phyloP scores from a whole-genome alignment of 1,284 basidiomycete species.

The Ceratobasidium sp. region DNA sequence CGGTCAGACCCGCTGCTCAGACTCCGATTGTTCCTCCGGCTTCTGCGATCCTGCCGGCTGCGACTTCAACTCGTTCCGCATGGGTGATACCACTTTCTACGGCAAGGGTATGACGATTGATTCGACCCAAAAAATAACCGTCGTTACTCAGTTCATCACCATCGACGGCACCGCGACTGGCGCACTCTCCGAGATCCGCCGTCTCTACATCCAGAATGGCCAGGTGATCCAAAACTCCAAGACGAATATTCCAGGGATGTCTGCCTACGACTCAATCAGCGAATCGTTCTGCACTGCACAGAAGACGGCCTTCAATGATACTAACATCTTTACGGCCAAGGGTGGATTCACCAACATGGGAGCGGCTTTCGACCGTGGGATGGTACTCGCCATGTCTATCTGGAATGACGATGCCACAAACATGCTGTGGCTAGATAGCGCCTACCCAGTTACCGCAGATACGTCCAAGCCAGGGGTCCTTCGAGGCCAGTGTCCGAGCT shows the following conservation, averaged over 20 bases:
- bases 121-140: conserved; percentile 64
- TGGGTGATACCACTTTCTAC: conserved; percentile 65
- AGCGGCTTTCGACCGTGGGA: conserved; percentile 61
- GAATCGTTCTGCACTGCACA: conserved; percentile 60
- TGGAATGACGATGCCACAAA: too few species aligned
- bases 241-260: conserved; percentile 45
- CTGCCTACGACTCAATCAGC: conserved; percentile 57
- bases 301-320: conserved; percentile 62
- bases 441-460: conserved; percentile 64
- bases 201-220: too few species aligned
- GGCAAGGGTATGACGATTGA: conserved; percentile 64
- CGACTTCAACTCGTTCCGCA: conserved; percentile 70
- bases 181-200: conserved; percentile 65
- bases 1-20: conserved; percentile 47
- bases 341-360: conserved; percentile 65
- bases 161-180: conserved; percentile 62
- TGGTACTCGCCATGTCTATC: conserved; percentile 67
- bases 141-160: conserved; percentile 70
- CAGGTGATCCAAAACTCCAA: conserved; percentile 67
- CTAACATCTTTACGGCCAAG: conserved; percentile 62
- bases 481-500: conserved; percentile 54
- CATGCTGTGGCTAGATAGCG: conserved; percentile 72
- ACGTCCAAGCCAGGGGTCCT: conserved; percentile 63
- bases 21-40: conserved; percentile 48
- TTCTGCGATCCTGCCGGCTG: conserved; percentile 63